Evolutionary conservation across 345 rosid genomes (phyloP), one percentile per base, ranked within the genome.

Genomic region (Clarkia xantiana): DNA sequence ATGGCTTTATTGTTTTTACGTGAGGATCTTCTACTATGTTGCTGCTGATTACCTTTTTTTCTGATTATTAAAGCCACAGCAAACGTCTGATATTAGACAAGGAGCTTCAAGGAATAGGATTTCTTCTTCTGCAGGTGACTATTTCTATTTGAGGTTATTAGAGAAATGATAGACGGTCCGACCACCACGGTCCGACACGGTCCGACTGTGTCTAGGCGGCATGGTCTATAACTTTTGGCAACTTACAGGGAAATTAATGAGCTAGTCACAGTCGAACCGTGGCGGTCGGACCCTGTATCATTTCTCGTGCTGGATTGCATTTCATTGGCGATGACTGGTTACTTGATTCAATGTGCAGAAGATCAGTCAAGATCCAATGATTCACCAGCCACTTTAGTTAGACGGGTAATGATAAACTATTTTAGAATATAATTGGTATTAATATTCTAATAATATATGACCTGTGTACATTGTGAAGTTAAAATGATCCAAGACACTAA

Each of bases 361-460:
- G 71, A 59, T 57, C 65, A 42, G 55, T 60, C 77, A 53, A 80
- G 58, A 65, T 71, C 56, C 39, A 52, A 42, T 54, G 83, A 79
- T 67, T 59, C 94, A 49, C 82, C 93, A 62, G 82, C 79, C 14
- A 81, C 73, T 72, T 58, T 69, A 59, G 65, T 57, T 63, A 84
- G 93, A 62, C 77, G 98, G 94, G 98, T 86, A 76, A 52, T 10
- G 18, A 60, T 17, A 56, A 17, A 55, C 14, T 19, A 40, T 62
- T 17, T 54, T 29, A 25, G 11, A 2, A 11, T 19, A 17, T 49
- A 14, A 13, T 12, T 14, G 14, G 5, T 18, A 14, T n/a, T 29
- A 29, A 5, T 38, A 20, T 3, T 18, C 10, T 17, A 12, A 29
- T 29, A 29, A 29, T 29, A 29, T 29, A 29, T 29, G 36, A 2